These are phyloP conservation scores for Neurospora hispaniola DNA, from an alignment of 495 filamentous ascomycete genomes.

Conservation along the genomic window DNA sequence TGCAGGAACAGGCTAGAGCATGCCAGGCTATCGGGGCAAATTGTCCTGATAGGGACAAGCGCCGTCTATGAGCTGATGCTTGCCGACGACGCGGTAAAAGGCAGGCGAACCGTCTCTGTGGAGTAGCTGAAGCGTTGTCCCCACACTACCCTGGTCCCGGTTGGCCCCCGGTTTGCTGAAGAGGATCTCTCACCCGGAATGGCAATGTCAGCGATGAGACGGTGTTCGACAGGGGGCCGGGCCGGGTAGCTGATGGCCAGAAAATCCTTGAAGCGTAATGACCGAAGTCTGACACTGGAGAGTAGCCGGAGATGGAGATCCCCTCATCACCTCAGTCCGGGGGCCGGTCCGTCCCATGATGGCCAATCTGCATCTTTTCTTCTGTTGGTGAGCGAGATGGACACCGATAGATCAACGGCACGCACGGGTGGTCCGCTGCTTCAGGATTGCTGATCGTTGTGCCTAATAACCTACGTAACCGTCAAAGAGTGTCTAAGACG, in stretches of 20 bases:
- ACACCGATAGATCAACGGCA: not conserved
- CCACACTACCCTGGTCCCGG: not conserved
- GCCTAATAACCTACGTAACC: not conserved
- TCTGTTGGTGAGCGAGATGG: not conserved
- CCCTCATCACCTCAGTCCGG: not conserved
- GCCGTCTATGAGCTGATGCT: not conserved
- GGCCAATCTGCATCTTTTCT: not conserved
- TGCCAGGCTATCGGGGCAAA: not conserved
- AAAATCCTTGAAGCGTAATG: not conserved
- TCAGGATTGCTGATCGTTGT: not conserved
- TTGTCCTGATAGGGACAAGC: not conserved
- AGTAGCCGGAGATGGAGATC: not conserved
- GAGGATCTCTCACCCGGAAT: not conserved
- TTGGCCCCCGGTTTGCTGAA: not conserved
- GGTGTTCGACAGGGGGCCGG: not conserved
- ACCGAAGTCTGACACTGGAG: not conserved
- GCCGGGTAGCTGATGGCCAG: not conserved
- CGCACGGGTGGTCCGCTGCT: not conserved
- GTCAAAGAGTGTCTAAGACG: not conserved
- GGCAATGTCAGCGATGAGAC: not conserved
- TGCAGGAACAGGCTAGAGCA: not conserved
- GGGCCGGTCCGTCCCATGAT: not conserved
- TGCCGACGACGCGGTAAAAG: not conserved
- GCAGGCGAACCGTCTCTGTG: not conserved
- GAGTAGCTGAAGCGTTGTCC: not conserved